phyloP scores from a whole-genome alignment of 306 rosid genomes.

The Heteromeles arbutifolia region DNA sequence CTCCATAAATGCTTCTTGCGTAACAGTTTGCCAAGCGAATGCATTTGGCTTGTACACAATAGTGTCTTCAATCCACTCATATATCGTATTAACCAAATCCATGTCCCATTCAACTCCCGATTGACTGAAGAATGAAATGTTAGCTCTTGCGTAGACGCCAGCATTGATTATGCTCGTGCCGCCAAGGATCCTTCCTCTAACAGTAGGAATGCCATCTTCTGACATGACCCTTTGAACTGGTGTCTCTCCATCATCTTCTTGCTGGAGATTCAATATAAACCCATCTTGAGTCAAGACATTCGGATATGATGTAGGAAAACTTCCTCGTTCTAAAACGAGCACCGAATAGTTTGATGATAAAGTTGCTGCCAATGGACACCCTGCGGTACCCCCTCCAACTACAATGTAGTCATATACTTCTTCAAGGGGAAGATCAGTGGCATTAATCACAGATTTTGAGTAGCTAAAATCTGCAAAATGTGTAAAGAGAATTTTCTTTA shows the following conservation, averaged over 20 bases:
- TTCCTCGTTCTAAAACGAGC: constrained; percentile 28
- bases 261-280: neutral
- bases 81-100: constrained; percentile 8
- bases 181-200: constrained; percentile 25
- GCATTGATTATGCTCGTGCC: constrained; percentile 21
- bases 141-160: constrained; percentile 18
- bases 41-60: neutral
- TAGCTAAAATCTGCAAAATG: constrained; percentile 19
- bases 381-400: constrained; percentile 36
- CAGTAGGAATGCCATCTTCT: constrained; percentile 14
- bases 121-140: neutral
- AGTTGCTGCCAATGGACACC: constrained; percentile 32
- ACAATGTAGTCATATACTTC: constrained; percentile 31
- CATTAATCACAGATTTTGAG: constrained; percentile 12
- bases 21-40: neutral
- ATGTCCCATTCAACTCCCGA: constrained; percentile 24
- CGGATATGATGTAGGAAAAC: neutral
- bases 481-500: neutral
- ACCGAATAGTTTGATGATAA: constrained; percentile 17
- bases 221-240: constrained; percentile 9
- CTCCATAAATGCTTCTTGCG: neutral
- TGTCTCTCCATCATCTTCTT: constrained; percentile 1
- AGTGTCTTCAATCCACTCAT: constrained; percentile 24
- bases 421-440: neutral
- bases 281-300: neutral